These are phyloP conservation scores for Diplodia mutila DNA, from an alignment of 2,329 filamentous ascomycete species.

Conservation along the genomic window DNA sequence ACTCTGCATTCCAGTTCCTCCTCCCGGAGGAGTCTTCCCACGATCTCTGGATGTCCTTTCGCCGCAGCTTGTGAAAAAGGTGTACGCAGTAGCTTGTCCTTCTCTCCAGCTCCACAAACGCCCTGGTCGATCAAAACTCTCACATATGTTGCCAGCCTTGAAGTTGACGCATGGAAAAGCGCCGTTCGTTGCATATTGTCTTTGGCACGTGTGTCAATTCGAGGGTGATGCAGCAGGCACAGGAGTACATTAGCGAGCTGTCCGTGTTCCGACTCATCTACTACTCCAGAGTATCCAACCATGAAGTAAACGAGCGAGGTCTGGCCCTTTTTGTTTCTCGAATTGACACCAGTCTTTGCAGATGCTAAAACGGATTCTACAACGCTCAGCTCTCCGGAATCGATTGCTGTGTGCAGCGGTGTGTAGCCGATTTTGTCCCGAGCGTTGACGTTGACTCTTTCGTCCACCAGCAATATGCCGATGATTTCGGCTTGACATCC, in stretches of 20 bases:
- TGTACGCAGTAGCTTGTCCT: background rate
- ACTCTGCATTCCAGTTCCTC: background rate
- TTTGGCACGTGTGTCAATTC: background rate
- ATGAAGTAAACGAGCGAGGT: background rate
- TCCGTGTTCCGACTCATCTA: background rate
- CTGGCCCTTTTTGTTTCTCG: background rate
- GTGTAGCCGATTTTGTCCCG: background rate
- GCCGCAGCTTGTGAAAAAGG: background rate
- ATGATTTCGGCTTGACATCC: background rate
- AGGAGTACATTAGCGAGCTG: background rate
- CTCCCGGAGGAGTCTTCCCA: background rate
- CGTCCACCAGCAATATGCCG: background rate
- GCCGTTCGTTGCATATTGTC: background rate
- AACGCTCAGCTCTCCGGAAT: background rate
- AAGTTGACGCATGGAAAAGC: background rate
- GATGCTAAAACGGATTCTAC: background rate
- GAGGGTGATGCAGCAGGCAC: background rate
- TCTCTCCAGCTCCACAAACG: background rate
- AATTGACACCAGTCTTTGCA: background rate
- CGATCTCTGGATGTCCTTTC: background rate
- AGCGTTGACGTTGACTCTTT: background rate
- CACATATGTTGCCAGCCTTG: background rate
- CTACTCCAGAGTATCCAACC: background rate
- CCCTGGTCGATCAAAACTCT: background rate
- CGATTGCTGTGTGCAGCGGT: background rate